Evolutionary conservation across 108 stramenopile genomes (phyloP).

Genomic region (Pinguiococcus pyrenoidosus): DNA sequence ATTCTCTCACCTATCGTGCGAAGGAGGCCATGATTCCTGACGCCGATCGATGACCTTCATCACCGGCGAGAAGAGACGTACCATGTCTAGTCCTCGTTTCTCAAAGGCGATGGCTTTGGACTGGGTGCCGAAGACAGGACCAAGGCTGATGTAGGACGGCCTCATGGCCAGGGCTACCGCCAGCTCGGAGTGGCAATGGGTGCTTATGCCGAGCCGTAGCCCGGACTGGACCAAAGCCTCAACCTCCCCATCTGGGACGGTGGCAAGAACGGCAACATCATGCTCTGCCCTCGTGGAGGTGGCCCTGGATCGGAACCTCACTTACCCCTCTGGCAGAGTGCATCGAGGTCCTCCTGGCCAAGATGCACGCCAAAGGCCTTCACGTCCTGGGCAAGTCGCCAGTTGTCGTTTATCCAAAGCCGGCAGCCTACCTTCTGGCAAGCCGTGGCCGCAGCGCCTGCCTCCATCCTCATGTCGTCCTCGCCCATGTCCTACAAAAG

Average conservation of each 20-base stretch:
- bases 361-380: conserved; percentile 74
- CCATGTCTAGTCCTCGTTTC: conserved; percentile 61
- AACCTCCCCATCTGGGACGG: no score
- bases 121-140: conserved; percentile 65
- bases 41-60: no score
- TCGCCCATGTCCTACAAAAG: neutral
- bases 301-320: no score
- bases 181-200: conserved; percentile 76
- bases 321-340: no score
- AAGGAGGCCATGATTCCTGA: no score
- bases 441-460: conserved; percentile 1
- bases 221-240: no score
- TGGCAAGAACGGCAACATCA: no score
- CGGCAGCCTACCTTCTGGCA: conserved; percentile 49
- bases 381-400: conserved; percentile 58
- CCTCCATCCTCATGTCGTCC: conserved; percentile 6
- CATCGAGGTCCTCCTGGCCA: conserved; percentile 76
- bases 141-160: conserved; percentile 73
- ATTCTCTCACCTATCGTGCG: conserved; percentile 48
- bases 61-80: no score
- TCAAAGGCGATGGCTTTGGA: conserved; percentile 71
- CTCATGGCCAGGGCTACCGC: conserved; percentile 59
- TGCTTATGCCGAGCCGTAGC: conserved; percentile 69
- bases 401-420: conserved; percentile 82
- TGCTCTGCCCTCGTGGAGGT: no score